phyloP scores from a whole-genome alignment of 495 filamentous ascomycete species.

The Xylaria acuta region DNA sequence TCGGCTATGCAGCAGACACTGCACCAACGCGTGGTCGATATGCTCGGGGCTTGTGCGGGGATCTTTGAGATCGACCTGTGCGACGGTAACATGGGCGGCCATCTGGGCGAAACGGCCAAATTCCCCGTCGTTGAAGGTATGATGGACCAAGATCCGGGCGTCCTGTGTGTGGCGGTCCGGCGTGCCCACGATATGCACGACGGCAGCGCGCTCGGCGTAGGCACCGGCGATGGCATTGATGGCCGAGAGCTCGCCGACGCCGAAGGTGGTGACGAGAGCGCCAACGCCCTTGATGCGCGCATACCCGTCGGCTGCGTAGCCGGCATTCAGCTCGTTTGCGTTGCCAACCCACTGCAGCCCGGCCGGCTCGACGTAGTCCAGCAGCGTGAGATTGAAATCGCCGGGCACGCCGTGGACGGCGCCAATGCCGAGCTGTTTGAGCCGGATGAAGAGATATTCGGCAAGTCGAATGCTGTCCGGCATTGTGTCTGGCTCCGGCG shows the following conservation, averaged over 20 bases:
- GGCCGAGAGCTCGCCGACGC: slow-evolving; percentile 71
- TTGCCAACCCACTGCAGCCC: slow-evolving; percentile 71
- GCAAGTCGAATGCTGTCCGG: slow-evolving; percentile 37
- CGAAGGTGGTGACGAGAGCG: slow-evolving; percentile 71
- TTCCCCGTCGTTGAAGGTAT: slow-evolving; percentile 81
- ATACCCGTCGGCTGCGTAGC: slow-evolving; percentile 73
- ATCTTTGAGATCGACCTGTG: slow-evolving; percentile 65
- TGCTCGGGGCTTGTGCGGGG: slow-evolving; percentile 64
- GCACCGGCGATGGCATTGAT: slow-evolving; percentile 67
- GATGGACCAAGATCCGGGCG: slow-evolving; percentile 66
- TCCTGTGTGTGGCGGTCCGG: slow-evolving; percentile 57
- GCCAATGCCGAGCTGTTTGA: slow-evolving; percentile 65
- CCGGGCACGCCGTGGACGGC: slow-evolving; percentile 66
- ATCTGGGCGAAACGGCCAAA: slow-evolving; percentile 76
- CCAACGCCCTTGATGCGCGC: slow-evolving; percentile 67
- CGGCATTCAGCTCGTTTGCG: slow-evolving; percentile 72
- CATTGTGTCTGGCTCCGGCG: slow-evolving; percentile 21
- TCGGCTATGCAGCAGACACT: slow-evolving; percentile 70
- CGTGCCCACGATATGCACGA: slow-evolving; percentile 75
- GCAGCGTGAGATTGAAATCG: slow-evolving; percentile 65
- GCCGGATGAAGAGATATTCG: slow-evolving; percentile 64
- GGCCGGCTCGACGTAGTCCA: slow-evolving; percentile 63
- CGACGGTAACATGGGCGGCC: slow-evolving; percentile 67
- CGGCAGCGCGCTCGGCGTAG: slow-evolving; percentile 68
- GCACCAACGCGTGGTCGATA: slow-evolving; percentile 72